Conservation (phyloP, 1,284 basidiomycete species). For the Cryptococcus wingfieldii region DNA sequence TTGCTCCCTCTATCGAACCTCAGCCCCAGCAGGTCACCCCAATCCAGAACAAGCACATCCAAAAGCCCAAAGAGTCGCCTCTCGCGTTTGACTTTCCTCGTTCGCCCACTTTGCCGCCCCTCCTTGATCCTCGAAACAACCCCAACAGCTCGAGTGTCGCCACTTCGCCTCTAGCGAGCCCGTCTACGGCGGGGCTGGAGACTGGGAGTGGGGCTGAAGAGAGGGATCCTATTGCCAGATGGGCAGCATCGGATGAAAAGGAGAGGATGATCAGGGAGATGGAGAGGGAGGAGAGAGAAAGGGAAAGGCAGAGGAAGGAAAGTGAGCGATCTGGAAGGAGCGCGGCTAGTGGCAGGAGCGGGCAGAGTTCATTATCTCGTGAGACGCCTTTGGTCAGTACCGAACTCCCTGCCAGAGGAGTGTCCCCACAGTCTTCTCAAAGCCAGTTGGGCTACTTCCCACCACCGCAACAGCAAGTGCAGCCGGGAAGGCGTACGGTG, state of each 20-base stretch:
- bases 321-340: too few species aligned
- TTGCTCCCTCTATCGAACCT: neutral
- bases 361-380: too few species aligned
- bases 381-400: neutral
- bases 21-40: neutral
- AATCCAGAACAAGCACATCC: too few species aligned
- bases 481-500: neutral
- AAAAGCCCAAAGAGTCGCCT: neutral
- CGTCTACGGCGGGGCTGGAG: neutral
- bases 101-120: constrained; percentile 20
- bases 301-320: too few species aligned
- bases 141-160: too few species aligned
- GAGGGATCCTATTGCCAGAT: constrained; percentile 1
- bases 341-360: too few species aligned
- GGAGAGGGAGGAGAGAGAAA: too few species aligned
- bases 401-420: neutral
- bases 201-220: neutral
- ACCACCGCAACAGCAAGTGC: neutral
- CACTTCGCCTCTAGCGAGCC: neutral
- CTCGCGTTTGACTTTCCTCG: constrained; percentile 19
- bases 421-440: neutral
- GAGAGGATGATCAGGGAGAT: neutral
- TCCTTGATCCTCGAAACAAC: constrained; percentile 14
- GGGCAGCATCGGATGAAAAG: neutral
- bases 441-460: too few species aligned